Base-by-base conservation (phyloP, 2,329 filamentous ascomycete genomes). In the Hyphodiscus sp. region DNA sequence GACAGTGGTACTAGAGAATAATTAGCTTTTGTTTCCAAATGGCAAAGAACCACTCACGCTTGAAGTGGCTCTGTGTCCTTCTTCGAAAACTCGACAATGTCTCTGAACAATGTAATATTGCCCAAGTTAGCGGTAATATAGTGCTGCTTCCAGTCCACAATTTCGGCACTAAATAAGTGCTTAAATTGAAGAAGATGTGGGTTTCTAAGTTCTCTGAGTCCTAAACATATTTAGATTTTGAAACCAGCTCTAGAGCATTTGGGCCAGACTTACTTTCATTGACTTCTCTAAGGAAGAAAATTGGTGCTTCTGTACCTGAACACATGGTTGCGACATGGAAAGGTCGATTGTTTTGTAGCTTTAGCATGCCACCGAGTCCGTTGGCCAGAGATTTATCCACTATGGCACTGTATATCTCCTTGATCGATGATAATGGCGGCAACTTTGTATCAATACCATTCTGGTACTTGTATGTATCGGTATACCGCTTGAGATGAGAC, bases 241-340 rank as follows among this genome's bases (percentile, higher is more conserved):
- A 38, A 38, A 4, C 11, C 11, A 5, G 11, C 33, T n/a, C 33
- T 26, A 8, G 4, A 46, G 26, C 2, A 9, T 29, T 29, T 16
- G 7, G 26, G 13, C 13, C 19, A 15, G 50, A 64, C 62, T 67
- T 65, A 69, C 76, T 70, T 16, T 78, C 71, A 41, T 70, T 67
- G 45, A 89, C 69, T 66, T 84, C 72, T 15, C 81, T 71, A 15
- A 90, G 65, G 0, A 84, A 83, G 1, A 91, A 73, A 1, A 92
- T 70, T 0, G 88, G 88, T 4, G 82, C 82, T 60, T 92, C 88
- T 0, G 88, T 91, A 0, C 88, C 88, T 1, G 87, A 91, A 65
- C 87, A 91, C 73, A 91, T 81, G 0, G 88, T 92, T 0, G 78
- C 86, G 23, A 91, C 72, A 9, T 76, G 70, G 23, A 86, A 60